phyloP scores from a whole-genome alignment of 345 rosid genomes.

The Carallia pectinifolia region DNA sequence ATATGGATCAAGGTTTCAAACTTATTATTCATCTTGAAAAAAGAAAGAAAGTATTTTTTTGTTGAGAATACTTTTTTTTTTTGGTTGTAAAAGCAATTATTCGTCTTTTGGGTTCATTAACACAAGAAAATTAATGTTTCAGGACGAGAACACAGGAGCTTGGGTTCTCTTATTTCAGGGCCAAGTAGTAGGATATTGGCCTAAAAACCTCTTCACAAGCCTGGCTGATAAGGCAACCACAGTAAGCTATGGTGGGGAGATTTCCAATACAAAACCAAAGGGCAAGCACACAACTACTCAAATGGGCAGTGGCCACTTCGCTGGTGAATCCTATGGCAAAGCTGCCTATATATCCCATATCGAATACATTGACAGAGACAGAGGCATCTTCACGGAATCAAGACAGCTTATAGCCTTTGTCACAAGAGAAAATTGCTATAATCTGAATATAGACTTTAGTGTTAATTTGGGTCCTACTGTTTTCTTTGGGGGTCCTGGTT shows the following conservation, averaged over 20 bases:
- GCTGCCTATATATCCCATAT: constrained; percentile 2
- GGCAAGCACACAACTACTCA: constrained; percentile 17
- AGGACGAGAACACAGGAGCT: constrained; percentile 8
- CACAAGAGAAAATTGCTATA: too few species aligned
- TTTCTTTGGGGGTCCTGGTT: too few species aligned
- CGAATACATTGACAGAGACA: neutral
- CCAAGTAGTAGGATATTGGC: constrained; percentile 14
- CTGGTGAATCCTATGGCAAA: constrained; percentile 6
- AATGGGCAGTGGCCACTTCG: constrained; percentile 22
- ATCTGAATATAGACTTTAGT: too few species aligned
- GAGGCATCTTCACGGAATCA: neutral
- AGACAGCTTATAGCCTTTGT: too few species aligned
- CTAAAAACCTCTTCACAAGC: neutral
- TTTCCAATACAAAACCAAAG: neutral
- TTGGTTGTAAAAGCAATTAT: too few species aligned
- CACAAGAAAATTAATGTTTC: neutral
- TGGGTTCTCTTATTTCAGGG: constrained; percentile 7
- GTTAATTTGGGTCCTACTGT: too few species aligned
- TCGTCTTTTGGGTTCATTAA: too few species aligned
- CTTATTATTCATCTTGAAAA: too few species aligned
- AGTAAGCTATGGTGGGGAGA: constrained; percentile 10
- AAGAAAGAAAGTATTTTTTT: too few species aligned
- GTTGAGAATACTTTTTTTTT: too few species aligned
- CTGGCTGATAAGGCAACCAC: neutral
- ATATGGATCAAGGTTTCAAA: too few species aligned